Conservation (phyloP, 257 asterid genomes). For the Lycium barbarum region DNA sequence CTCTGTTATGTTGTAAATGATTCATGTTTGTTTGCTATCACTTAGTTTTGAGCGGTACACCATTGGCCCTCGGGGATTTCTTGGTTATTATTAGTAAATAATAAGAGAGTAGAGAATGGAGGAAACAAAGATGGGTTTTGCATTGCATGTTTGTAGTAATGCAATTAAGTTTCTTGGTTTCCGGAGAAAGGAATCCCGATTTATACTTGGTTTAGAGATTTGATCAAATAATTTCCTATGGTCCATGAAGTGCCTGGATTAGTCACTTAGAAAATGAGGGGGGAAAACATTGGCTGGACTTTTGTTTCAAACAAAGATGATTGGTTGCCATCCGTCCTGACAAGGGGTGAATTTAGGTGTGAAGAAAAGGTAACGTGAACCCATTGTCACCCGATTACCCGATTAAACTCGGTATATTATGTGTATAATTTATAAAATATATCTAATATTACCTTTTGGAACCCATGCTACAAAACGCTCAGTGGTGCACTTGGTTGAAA, state of each 20-base stretch:
- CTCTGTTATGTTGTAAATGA: neutral
- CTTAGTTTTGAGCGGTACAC: neutral
- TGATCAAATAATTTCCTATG: neutral
- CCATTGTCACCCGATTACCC: too few relatives aligned
- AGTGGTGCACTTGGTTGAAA: too few relatives aligned
- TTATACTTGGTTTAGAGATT: neutral
- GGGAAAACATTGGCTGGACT: neutral
- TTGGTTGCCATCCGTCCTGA: neutral
- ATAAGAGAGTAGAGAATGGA: neutral
- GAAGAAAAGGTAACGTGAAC: too few relatives aligned
- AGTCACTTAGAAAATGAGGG: neutral
- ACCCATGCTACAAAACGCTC: too few relatives aligned
- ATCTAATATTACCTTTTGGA: too few relatives aligned
- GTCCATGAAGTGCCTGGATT: neutral
- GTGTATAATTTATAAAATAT: too few relatives aligned
- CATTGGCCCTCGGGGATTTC: too few relatives aligned
- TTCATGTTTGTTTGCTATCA: neutral
- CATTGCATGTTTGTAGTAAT: neutral
- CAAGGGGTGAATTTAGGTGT: neutral
- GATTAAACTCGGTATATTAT: too few relatives aligned
- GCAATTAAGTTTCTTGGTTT: neutral
- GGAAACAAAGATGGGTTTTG: neutral
- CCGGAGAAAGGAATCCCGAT: neutral
- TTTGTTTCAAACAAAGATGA: neutral
- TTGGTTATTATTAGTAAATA: too few relatives aligned